Percentiles rank a stretch among this genome's conserved stretches.
These are phyloP conservation scores for Daphne laureola DNA, from an alignment of 441 rosid genomes.

Conservation along the genomic window DNA sequence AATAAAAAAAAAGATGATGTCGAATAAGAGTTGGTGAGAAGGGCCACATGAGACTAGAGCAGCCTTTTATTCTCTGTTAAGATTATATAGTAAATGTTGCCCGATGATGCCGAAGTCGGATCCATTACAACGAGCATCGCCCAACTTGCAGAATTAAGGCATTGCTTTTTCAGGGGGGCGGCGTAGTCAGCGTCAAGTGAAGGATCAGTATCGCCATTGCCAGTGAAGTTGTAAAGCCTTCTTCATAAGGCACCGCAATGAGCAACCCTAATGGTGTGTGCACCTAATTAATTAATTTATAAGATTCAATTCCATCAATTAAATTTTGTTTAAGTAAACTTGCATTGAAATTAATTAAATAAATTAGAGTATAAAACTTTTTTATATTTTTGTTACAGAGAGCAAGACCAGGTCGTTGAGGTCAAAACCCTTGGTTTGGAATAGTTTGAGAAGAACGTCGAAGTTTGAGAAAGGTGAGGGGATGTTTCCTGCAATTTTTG, in stretches of 20 bases:
- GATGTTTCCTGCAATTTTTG: slow-evolving; percentile 35
- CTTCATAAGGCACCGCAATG: slow-evolving; percentile 36
- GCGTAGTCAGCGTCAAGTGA: slow-evolving; percentile 39
- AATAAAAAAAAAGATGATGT: too few relatives aligned
- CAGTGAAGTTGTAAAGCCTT: slow-evolving; percentile 68
- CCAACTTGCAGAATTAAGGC: slow-evolving; percentile 22
- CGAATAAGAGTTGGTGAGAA: slow-evolving; percentile 35
- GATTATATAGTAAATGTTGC: slow-evolving; percentile 31
- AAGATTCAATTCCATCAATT: too few relatives aligned
- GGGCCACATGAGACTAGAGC: slow-evolving; percentile 55
- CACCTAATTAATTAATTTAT: slow-evolving; percentile 40
- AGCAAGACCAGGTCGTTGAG: slow-evolving; percentile 53
- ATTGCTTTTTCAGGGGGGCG: slow-evolving; percentile 32
- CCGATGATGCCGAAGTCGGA: slow-evolving; percentile 37
- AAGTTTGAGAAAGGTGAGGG: slow-evolving; percentile 47
- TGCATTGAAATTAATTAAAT: too few relatives aligned
- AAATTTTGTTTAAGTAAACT: too few relatives aligned
- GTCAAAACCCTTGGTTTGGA: slow-evolving; percentile 38
- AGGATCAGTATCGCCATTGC: slow-evolving; percentile 59
- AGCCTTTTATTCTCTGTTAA: slow-evolving; percentile 33
- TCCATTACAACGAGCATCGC: slow-evolving; percentile 42
- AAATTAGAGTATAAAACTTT: too few relatives aligned
- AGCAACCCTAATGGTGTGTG: slow-evolving; percentile 60
- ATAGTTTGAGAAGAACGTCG: slow-evolving; percentile 33
- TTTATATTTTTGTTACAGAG: too few relatives aligned